phyloP scores from a whole-genome alignment of 345 rosid species.

The Rhodamnia argentea region DNA sequence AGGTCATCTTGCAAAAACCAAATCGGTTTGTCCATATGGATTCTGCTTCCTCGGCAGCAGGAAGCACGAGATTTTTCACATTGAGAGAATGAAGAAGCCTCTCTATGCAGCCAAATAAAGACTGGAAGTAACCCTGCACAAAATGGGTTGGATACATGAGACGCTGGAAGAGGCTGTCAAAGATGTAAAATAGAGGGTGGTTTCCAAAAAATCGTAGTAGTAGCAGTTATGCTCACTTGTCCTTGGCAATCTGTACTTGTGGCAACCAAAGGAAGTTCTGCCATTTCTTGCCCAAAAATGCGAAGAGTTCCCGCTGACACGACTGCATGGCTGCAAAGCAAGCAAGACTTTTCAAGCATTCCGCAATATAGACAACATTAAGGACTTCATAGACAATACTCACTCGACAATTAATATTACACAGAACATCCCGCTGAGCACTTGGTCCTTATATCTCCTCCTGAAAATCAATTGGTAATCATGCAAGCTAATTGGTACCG shows the following conservation, averaged over 20 bases:
- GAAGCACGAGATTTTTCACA: conserved; percentile 66
- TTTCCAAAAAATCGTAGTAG: background rate
- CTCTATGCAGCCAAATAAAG: conserved; percentile 65
- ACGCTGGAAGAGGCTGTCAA: background rate
- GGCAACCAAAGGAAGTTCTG: conserved; percentile 92
- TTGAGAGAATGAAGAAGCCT: conserved; percentile 54
- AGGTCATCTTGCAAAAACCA: conserved; percentile 48
- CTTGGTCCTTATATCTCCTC: conserved; percentile 50
- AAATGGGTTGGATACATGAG: background rate
- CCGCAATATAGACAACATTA: background rate
- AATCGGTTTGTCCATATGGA: conserved; percentile 89
- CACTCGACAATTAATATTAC: conserved; percentile 76
- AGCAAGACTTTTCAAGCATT: background rate
- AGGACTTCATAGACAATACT: conserved; percentile 7
- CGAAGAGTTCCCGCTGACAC: conserved; percentile 76
- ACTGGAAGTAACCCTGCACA: conserved; percentile 77
- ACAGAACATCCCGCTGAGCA: conserved; percentile 80
- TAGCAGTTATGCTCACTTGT: conserved; percentile 28
- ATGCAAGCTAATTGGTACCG: background rate
- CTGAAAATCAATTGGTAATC: conserved; percentile 14
- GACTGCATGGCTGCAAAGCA: conserved; percentile 54
- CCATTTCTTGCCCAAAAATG: conserved; percentile 73
- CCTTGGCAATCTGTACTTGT: conserved; percentile 61
- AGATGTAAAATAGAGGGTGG: background rate
- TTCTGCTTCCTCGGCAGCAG: conserved; percentile 83